Conservation (phyloP, 805 yeast species). For the Diddensiella caesifluorescens region DNA sequence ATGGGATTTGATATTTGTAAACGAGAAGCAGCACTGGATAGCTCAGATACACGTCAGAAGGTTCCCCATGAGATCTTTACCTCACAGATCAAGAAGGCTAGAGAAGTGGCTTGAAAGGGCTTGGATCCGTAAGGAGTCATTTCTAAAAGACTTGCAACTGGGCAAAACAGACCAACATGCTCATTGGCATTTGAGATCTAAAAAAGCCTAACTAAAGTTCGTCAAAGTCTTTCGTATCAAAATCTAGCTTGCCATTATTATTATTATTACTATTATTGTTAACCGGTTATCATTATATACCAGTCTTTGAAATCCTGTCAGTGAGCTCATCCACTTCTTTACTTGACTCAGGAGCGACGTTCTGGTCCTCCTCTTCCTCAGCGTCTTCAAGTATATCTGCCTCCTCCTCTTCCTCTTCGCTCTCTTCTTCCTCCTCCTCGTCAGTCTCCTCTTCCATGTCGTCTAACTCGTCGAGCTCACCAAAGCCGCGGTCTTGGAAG, state of each 20-base stretch:
- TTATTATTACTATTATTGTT: constrained; percentile 5
- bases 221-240: too few species aligned
- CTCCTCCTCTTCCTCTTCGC: constrained; percentile 51
- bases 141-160: neutral
- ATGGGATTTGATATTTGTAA: neutral
- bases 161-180: constrained; percentile 1
- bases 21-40: constrained; percentile 15
- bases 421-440: constrained; percentile 64
- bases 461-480: constrained; percentile 87
- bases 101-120: constrained; percentile 67
- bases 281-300: constrained; percentile 29
- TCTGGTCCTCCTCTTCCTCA: constrained; percentile 36
- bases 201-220: too few species aligned
- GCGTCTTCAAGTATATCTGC: constrained; percentile 48
- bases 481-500: constrained; percentile 68
- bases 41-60: constrained; percentile 18
- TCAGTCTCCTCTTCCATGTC: constrained; percentile 83
- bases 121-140: constrained; percentile 65
- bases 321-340: constrained; percentile 53
- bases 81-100: constrained; percentile 19
- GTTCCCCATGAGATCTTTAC: constrained; percentile 14
- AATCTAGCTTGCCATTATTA: too few species aligned
- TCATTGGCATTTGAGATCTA: too few species aligned
- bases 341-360: constrained; percentile 41
- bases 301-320: constrained; percentile 51